Evolutionary conservation across 2,329 filamentous ascomycete species (phyloP), one percentile per base, ranked within the genome.

Genomic region (Colletotrichum orbiculare): DNA sequence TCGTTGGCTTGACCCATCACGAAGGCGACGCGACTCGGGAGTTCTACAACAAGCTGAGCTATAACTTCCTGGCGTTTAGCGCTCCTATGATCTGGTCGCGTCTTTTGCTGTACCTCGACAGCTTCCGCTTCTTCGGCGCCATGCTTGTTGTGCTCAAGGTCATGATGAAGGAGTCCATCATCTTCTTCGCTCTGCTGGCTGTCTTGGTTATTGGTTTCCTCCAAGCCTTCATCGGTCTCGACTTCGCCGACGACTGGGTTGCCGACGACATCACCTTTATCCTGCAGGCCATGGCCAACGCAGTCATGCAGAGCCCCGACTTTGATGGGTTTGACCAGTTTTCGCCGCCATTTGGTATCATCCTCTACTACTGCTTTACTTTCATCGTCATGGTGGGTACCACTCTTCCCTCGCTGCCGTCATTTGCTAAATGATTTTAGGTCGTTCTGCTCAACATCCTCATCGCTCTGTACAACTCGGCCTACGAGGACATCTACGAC

Each of bases 31-130:
- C 85, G 13, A 71, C 80, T 43, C 87, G 93, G 41, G 76, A 79
- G 25, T 78, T 86, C 46, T 93, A 89, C 77, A 97, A 96, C 75
- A 84, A 87, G 63, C 81, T 97, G 17, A 94, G 91, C 74, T 99
- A 99, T 79, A 97, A 97, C 78, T 94, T 98, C 75, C 82, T 99
- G 33, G 94, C 96, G 9, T 97, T 97, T 76, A 89, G 90, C 3
- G 94, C 96, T 0, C 96, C 96, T 0, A 92, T 99, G 92, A 98
- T 99, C 78, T 99, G 96, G 95, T 91, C 90, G 74, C 91, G 96
- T 5, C 84, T 99, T 64, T 81, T 99, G 67, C 87, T 99, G 7
- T 99, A 97, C 74, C 87, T 99, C 15, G 96, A 99, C 78, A 93
- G 91, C 39, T 88, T 97, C 84, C 89, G 92, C 60, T 99, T 99